Evolutionary conservation across 331 rosid genomes (phyloP).

Genomic region (Quercus tomentella): DNA sequence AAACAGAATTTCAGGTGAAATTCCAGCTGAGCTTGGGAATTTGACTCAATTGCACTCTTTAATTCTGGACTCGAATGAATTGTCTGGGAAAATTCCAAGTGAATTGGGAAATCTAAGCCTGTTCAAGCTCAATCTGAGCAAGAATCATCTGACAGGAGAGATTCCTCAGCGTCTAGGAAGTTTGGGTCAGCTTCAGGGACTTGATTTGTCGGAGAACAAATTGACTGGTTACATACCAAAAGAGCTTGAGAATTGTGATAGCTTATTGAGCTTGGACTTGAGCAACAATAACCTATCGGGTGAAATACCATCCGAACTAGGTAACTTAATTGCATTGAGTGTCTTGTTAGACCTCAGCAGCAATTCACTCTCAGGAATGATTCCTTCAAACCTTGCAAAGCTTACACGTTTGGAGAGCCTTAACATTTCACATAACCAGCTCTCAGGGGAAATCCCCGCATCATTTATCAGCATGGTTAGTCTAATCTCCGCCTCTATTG

Average conservation of each 20-base stretch:
- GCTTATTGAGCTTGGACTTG: no score
- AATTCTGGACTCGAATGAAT: constrained; percentile 34
- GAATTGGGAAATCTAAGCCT: constrained; percentile 37
- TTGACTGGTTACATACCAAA: constrained; percentile 43
- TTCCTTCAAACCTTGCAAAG: no score
- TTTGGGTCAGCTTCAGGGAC: constrained; percentile 19
- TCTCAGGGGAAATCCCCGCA: constrained; percentile 42
- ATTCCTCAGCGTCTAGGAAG: constrained; percentile 29
- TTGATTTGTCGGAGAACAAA: constrained; percentile 45
- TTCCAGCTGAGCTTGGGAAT: constrained; percentile 43
- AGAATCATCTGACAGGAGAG: constrained; percentile 46
- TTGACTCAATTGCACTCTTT: constrained; percentile 26
- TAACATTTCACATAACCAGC: constrained; percentile 60
- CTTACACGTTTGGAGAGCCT: constrained; percentile 34
- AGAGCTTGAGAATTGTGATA: constrained; percentile 7
- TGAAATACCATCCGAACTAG: no score
- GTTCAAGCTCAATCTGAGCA: constrained; percentile 40
- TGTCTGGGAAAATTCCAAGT: constrained; percentile 47
- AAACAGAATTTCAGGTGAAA: constrained; percentile 45
- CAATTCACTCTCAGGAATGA: no score
- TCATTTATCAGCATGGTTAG: constrained; percentile 32
- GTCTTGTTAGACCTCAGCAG: no score
- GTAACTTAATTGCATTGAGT: no score
- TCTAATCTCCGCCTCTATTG: constrained; percentile 28
- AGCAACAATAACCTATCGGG: no score